Percentiles rank a stretch among this genome's conserved stretches.
These are phyloP conservation scores for Hexamita inflata DNA, from an alignment of 208 protist species.

Conservation along the genomic window DNA sequence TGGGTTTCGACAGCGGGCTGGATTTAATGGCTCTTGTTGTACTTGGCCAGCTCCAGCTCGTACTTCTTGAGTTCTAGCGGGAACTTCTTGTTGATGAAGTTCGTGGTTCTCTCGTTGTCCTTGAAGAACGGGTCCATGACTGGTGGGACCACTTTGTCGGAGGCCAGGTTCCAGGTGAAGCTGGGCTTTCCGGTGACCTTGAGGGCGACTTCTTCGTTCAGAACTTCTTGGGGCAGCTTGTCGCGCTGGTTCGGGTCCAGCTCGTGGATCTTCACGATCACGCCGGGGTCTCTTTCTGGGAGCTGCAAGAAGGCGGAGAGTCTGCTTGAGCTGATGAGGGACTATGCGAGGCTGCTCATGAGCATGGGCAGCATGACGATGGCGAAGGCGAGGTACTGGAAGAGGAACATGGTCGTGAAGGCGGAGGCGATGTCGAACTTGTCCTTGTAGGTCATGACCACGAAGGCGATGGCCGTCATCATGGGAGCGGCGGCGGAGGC, in stretches of 20 bases:
- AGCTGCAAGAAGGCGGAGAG: slow-evolving; percentile 27
- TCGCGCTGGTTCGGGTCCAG: no score
- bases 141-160: not conserved
- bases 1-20: no score
- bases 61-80: no score
- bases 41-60: no score
- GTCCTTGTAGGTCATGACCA: not conserved
- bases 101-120: slow-evolving; percentile 15
- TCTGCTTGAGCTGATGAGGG: slow-evolving; percentile 8
- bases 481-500: not conserved
- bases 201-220: not conserved
- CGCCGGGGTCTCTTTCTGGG: not conserved
- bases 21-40: no score
- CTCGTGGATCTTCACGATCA: no score
- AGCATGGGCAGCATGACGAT: not conserved
- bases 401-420: slow-evolving; percentile 22
- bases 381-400: slow-evolving; percentile 3
- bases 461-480: slow-evolving; percentile 21
- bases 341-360: not conserved
- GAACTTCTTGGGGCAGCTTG: not conserved
- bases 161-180: not conserved
- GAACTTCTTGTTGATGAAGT: no score
- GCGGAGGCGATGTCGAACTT: not conserved
- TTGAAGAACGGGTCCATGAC: slow-evolving; percentile 12
- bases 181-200: not conserved